These are phyloP conservation scores for Rhodocollybia butyracea DNA, from an alignment of 768 basidiomycete genomes.

Conservation along the genomic window DNA sequence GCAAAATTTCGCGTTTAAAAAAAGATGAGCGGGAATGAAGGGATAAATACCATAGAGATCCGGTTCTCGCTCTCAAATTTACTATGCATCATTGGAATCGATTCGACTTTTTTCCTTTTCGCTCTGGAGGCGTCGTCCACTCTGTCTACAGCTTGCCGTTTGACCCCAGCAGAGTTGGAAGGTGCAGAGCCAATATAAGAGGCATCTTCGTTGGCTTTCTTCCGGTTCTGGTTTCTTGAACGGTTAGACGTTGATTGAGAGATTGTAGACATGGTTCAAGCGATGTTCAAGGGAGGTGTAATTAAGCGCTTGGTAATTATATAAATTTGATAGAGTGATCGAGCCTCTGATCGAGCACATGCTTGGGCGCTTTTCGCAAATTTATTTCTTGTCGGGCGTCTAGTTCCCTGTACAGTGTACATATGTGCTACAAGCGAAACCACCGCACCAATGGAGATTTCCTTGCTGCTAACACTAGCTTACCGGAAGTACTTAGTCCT, in stretches of 20 bases:
- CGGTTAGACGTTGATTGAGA: conserved; percentile 36
- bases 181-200: conserved; percentile 57
- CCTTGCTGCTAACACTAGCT: no score
- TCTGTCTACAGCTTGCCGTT: conserved; percentile 65
- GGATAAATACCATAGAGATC: conserved; percentile 25
- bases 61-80: conserved; percentile 14
- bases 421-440: no score
- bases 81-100: conserved; percentile 33
- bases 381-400: no score
- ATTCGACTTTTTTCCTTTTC: conserved; percentile 68
- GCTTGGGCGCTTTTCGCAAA: no score
- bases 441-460: no score
- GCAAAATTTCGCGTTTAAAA: not conserved
- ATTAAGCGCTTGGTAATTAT: not conserved
- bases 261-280: conserved; percentile 9
- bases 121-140: conserved; percentile 61
- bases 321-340: no score
- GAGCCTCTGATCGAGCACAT: no score
- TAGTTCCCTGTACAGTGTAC: no score
- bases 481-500: no score
- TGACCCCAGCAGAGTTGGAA: conserved; percentile 43
- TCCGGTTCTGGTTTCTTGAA: conserved; percentile 61
- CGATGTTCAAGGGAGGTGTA: not conserved
- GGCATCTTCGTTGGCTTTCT: conserved; percentile 65
- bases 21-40: not conserved